phyloP scores from a whole-genome alignment of 148 eudicot genomes.

The Arctostaphylos glauca region DNA sequence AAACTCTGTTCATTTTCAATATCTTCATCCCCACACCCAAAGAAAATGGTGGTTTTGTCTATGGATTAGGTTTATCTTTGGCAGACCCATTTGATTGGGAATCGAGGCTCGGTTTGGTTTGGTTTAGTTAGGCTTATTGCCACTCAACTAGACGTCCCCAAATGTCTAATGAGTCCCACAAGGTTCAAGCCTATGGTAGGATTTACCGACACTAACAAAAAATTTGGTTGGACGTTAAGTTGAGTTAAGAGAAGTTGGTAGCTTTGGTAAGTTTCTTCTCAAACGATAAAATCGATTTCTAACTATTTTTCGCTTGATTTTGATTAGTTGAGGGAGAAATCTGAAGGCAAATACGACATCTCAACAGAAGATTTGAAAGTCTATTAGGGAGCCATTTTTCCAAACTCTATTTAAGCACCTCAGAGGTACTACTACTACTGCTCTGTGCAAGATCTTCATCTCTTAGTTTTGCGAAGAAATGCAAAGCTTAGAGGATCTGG shows the following conservation, averaged over 20 bases:
- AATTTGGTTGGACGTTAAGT: not conserved
- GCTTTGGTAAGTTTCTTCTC: not conserved
- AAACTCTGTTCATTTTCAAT: not conserved
- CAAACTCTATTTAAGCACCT: not conserved
- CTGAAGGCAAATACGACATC: slow-evolving; percentile 20
- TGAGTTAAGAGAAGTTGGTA: not conserved
- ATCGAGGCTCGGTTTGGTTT: too few relatives aligned
- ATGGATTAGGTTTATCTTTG: not conserved
- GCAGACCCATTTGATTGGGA: too few relatives aligned
- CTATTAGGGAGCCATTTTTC: slow-evolving; percentile 19
- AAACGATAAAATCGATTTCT: not conserved
- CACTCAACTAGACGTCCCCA: not conserved
- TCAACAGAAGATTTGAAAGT: slow-evolving; percentile 25
- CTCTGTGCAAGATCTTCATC: not conserved
- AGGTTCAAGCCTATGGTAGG: too few relatives aligned
- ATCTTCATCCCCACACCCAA: too few relatives aligned
- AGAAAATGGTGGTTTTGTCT: not conserved
- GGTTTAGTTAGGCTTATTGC: too few relatives aligned
- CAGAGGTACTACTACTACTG: slow-evolving; percentile 12
- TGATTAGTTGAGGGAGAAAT: slow-evolving; percentile 44
- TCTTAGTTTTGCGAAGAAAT: not conserved
- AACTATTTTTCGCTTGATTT: slow-evolving; percentile 3
- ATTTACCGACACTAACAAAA: not conserved
- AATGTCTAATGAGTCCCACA: too few relatives aligned
- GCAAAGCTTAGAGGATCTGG: too few relatives aligned